A percentile compares a stretch with the other conserved stretches of the same genome.
Conservation (phyloP, 495 filamentous ascomycete species). For the Trichoderma parareesei region DNA sequence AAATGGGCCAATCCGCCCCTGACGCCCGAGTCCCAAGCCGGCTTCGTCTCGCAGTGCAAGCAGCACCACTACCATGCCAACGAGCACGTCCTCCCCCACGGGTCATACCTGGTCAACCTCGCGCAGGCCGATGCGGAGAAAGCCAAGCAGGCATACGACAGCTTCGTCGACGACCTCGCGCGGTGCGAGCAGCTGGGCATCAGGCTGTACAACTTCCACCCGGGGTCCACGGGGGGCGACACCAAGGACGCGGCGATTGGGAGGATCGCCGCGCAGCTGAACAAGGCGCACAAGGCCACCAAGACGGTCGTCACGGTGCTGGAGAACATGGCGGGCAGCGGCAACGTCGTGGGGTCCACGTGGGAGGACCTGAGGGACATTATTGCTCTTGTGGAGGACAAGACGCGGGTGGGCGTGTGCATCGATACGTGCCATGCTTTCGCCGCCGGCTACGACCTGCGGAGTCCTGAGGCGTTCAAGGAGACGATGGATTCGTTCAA, state of each 20-base stretch:
- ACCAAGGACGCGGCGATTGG: conserved; percentile 59
- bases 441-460: conserved; percentile 84
- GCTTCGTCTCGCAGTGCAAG: conserved; percentile 58
- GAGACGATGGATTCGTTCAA: conserved; percentile 69
- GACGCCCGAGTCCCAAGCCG: conserved; percentile 51
- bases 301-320: conserved; percentile 69
- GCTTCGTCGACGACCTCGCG: conserved; percentile 80
- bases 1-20: conserved; percentile 89
- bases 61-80: conserved; percentile 65
- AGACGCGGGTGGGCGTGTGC: conserved; percentile 86
- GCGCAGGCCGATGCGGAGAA: conserved; percentile 73
- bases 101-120: conserved; percentile 93
- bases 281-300: conserved; percentile 69
- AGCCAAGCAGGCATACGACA: conserved; percentile 74
- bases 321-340: conserved; percentile 90
- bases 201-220: conserved; percentile 93
- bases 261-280: conserved; percentile 71
- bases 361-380: conserved; percentile 84
- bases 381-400: conserved; percentile 68
- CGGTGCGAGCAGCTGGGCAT: conserved; percentile 88
- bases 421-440: conserved; percentile 96
- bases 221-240: conserved; percentile 65
- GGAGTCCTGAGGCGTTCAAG: conserved; percentile 62
- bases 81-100: conserved; percentile 76
- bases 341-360: conserved; percentile 75